Evolutionary conservation across 805 yeast genomes (phyloP), one percentile per base, ranked within the genome.

Genomic region (Lipomyces chichibuensis): DNA sequence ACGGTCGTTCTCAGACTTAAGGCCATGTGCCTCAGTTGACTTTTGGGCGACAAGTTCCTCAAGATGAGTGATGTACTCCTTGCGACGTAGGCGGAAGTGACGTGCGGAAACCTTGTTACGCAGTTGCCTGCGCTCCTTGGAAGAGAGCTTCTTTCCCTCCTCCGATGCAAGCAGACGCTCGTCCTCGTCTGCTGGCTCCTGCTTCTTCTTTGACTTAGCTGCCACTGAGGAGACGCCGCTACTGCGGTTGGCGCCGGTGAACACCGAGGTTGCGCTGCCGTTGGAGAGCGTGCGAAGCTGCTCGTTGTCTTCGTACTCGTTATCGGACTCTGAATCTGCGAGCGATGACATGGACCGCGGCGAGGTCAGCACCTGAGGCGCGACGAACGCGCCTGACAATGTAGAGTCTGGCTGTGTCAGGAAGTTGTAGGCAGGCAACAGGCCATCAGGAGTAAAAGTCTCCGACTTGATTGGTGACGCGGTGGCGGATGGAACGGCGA

Each of bases 91-190:
- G 11, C 77, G 71, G 68, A 75, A 75, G 62, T 75, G 77, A 11
- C 77, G 69, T 13, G 77, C 77, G 4, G 75, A 71, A 27, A 75
- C 76, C 59, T 74, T 70, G 67, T 75, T 75, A 35, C 77, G 71
- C 29, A 75, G 70, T 61, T 75, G 77, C 8, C 77, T 69, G 23
- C 77, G 75, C 62, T 75, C 75, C 56, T 73, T 71, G 49, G 77
- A 72, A 49, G 74, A 64, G 27, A 74, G 70, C 53, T 66, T 65
- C 67, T 70, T 70, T 59, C 74, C 76, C 25, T 71, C 75, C 46
- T 74, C 75, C 3, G 76, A 73, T 0, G 73, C 69, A 59, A 74
- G 68, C 13, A 76, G 72, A n/a, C 67, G 66, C 67, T 70, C 81
- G 73, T 72, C 78, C 72, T 60, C 76, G 69, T 72, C 79, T 20